Evolutionary conservation across 1,139 yeast species (phyloP), one percentile per base, ranked within the genome.

Genomic region (Geotrichum bryndzae): DNA sequence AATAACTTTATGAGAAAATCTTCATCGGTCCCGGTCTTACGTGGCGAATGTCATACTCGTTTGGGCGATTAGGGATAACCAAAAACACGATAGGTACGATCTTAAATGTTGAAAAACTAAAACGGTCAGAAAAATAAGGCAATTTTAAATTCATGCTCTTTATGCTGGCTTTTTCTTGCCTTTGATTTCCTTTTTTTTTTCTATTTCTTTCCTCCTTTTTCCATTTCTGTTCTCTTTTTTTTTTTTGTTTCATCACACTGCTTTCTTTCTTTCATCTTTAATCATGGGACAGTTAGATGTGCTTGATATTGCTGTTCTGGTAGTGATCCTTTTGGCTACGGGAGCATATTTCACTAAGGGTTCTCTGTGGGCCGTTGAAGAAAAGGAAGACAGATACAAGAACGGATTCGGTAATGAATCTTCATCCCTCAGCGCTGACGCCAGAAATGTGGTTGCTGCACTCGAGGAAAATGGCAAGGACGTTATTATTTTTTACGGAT

Each of bases 401-500:
- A 68, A 79, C 3, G 82, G 80, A 53, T 78, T 78, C 65, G 77
- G 76, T 29, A 63, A 65, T 55, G 61, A 69, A 61, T 59, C 59
- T 48, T 65, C 62, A 68, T 51, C 72, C 61, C 58, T 65, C 66
- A 3, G 72, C 74, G 56, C 79, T 84, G 56, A 56, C 57, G 80
- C 90, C 70, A 85, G 77, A 53, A 70, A 90, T 72, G 78, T 95
- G 57, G 80, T 86, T 41, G 84, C 85, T 65, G 84, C 84, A 18
- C 77, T 91, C 68, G 78, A 79, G 61, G 78, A 79, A 56, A 86
- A 86, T 69, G 80, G 83, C 66, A 92, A 94, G 76, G 87, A 88
- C 68, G 87, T 89, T 57, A 79, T 88, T 52, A 86, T 94, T n/a
- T 83, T 94, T 67, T 95, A 82, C 73, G 98, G 97, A 5, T 92